Base-by-base conservation (phyloP, 768 basidiomycete genomes). In the Serendipita sp. region DNA sequence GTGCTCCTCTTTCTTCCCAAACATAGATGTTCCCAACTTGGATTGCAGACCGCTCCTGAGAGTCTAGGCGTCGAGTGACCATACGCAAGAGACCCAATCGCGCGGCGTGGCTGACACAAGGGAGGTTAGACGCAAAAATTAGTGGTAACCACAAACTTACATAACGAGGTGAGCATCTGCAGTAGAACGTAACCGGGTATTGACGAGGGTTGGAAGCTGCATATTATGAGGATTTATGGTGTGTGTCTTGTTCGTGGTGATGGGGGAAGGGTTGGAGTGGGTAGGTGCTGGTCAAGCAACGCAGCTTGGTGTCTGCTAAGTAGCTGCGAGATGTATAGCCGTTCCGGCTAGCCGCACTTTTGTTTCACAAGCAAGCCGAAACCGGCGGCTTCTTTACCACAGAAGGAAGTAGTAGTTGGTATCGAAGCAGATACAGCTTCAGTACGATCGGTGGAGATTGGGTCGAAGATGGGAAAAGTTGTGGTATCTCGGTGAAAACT, bases 41-140 rank as follows among this genome's bases (percentile, higher is more conserved):
- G 23, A 58, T 78, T 16, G 70, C 73, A 16, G 78, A 76, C 52
- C 89, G 82, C 73, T 91, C 89, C 71, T 90, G 88, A 48, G 85
- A 85, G 71, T 91, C 89, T 68, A 91, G 80, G 5, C 89, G 84
- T 65, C 89, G 82, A 23, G 85, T 87, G 71, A 89, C 88, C 71
- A 91, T 80, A 56, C 87, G 86, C 47, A 90, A 78, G 65, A 77
- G 72, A 69, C 83, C 79, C 66, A 78, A 78, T 8, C 86, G 85
- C 62, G 90, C 89, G 58, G 83, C 89, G 71, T 86, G 78, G 74
- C 56, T 60, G 35, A n/a, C 56, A n/a, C 8, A 85, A 56, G 18
- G 36, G 46, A 48, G 15, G 44, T 36, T 23, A 36, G 48, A 15
- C 41, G 41, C 41, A 44, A 38, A 30, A 15, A 64, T 30, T 8